phyloP scores from a whole-genome alignment of 2,329 filamentous ascomycete species.

The Neophaeococcomyces aloes region DNA sequence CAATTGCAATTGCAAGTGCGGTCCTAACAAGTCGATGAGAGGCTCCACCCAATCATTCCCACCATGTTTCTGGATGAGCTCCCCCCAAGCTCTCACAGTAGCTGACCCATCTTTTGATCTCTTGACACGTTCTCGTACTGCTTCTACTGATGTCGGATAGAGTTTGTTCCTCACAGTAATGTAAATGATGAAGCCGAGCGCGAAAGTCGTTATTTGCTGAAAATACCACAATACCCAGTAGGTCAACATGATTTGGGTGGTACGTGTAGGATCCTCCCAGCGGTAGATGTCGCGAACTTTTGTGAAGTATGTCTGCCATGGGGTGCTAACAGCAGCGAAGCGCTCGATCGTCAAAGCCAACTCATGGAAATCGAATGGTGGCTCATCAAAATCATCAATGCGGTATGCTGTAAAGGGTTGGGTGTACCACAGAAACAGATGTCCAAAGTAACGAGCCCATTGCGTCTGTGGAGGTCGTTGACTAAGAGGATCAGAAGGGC shows the following conservation, averaged over 20 bases:
- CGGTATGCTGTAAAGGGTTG: conserved; percentile 27
- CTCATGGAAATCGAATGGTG: conserved; percentile 29
- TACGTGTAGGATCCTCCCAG: conserved; percentile 30
- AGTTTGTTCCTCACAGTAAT: conserved; percentile 26
- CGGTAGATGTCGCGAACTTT: conserved; percentile 29
- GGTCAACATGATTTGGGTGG: conserved; percentile 28
- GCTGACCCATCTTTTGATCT: conserved; percentile 24
- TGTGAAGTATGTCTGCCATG: conserved; percentile 32
- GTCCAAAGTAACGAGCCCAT: conserved; percentile 28
- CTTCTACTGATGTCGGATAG: conserved; percentile 22
- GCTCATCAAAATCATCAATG: conserved; percentile 27
- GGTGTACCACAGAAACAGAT: conserved; percentile 27
- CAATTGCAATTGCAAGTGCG: conserved; percentile 29
- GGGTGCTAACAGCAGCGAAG: conserved; percentile 30
- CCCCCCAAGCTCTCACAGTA: conserved; percentile 27
- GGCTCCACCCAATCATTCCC: conserved; percentile 30
- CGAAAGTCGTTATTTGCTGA: conserved; percentile 28
- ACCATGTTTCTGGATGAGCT: conserved; percentile 30
- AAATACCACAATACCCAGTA: conserved; percentile 30
- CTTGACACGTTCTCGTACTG: conserved; percentile 27
- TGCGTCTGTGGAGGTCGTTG: conserved; percentile 18
- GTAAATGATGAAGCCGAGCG: conserved; percentile 28
- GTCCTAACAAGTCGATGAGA: conserved; percentile 27
- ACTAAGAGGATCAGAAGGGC: conserved; percentile 19
- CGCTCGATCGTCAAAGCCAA: conserved; percentile 29